A percentile compares a stretch with the other conserved stretches of the same genome.
Conservation (phyloP, 345 rosid genomes). For the Anacardium occidentale region DNA sequence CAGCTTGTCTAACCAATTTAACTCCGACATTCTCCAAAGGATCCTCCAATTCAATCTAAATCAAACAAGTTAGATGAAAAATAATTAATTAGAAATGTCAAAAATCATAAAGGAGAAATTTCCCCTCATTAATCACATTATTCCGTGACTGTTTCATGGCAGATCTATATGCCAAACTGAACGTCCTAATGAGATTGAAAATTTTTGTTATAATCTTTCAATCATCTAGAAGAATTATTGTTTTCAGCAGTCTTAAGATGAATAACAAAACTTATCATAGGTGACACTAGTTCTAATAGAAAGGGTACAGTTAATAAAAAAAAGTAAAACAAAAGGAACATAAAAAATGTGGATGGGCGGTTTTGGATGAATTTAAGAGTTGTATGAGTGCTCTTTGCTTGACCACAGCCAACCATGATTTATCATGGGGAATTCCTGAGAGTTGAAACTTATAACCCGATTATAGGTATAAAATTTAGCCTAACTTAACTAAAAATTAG, state of each 20-base stretch:
- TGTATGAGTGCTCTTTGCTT: too few relatives aligned
- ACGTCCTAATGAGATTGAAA: neutral
- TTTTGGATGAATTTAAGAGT: too few relatives aligned
- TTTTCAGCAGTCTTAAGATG: neutral
- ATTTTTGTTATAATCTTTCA: too few relatives aligned
- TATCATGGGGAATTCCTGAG: too few relatives aligned
- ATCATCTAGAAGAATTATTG: neutral
- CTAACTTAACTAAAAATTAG: too few relatives aligned
- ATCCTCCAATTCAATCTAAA: conserved; percentile 86
- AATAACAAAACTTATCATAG: neutral
- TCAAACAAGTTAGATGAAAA: conserved; percentile 5
- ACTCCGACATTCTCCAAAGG: conserved; percentile 96
- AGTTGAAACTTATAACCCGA: too few relatives aligned
- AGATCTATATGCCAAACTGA: neutral
- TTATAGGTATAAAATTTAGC: too few relatives aligned
- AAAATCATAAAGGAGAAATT: neutral
- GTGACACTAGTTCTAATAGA: neutral
- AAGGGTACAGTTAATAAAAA: neutral
- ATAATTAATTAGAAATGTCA: conserved; percentile 7
- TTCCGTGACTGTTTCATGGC: too few relatives aligned
- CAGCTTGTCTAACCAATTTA: conserved; percentile 95
- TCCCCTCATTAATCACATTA: neutral
- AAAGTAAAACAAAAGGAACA: too few relatives aligned
- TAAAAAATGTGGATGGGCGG: too few relatives aligned
- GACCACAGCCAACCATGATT: too few relatives aligned